These are phyloP conservation scores for Pontederia crassipes DNA, from an alignment of 176 grass and related monocot genomes.

Conservation along the genomic window DNA sequence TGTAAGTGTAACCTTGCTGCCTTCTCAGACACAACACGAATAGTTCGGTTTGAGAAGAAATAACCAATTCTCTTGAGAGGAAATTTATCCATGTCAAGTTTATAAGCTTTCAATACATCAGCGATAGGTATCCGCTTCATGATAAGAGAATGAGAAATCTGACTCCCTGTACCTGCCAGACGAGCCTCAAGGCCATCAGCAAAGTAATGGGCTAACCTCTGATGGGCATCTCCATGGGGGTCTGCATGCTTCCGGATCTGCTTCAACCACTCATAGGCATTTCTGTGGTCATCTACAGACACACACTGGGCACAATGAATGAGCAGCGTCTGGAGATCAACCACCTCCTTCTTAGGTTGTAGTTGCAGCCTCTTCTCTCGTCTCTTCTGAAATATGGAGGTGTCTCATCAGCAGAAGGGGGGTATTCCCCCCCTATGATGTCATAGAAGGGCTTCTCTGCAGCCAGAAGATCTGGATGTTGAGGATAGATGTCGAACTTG, in stretches of 20 bases:
- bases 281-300: constrained; percentile 23
- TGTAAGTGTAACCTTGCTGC: constrained; percentile 64
- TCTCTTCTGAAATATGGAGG: constrained; percentile 14
- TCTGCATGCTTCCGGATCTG: constrained; percentile 33
- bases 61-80: constrained; percentile 58
- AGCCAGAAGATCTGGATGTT: constrained; percentile 32
- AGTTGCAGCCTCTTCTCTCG: neutral
- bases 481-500: constrained; percentile 17
- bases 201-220: constrained; percentile 58
- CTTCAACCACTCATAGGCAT: constrained; percentile 32
- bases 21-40: constrained; percentile 31
- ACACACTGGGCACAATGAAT: constrained; percentile 48
- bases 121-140: constrained; percentile 33
- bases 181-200: constrained; percentile 55
- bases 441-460: constrained; percentile 39
- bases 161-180: constrained; percentile 45
- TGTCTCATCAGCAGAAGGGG: neutral
- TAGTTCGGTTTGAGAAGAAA: constrained; percentile 39
- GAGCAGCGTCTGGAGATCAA: constrained; percentile 46
- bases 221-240: constrained; percentile 19
- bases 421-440: too few relatives aligned
- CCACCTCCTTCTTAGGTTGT: constrained; percentile 28
- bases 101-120: constrained; percentile 50
- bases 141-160: constrained; percentile 56
- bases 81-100: constrained; percentile 63